A percentile compares a stretch with the other conserved stretches of the same genome.
Evolutionary conservation across 2,329 filamentous ascomycete species (phyloP).

Genomic region (Sporothrix brasiliensis): DNA sequence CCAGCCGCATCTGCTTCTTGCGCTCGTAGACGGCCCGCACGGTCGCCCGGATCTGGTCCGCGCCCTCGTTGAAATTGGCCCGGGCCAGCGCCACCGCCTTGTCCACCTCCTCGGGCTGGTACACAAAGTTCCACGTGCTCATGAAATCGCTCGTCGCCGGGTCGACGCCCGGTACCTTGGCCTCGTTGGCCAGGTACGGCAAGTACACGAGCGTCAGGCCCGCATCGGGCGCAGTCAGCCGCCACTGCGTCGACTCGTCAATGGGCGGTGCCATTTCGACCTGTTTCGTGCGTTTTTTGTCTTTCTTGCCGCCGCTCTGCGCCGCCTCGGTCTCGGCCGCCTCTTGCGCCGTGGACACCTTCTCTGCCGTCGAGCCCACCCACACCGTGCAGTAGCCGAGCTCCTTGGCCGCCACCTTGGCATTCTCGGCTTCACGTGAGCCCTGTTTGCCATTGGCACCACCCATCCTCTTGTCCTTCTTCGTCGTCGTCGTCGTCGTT

Average conservation of each 20-base stretch:
- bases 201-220: conserved; percentile 91
- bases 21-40: conserved; percentile 90
- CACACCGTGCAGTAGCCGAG: conserved; percentile 93
- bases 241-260: conserved; percentile 67
- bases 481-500: conserved; percentile 35
- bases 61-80: conserved; percentile 84
- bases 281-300: not conserved
- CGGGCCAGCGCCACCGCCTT: conserved; percentile 77
- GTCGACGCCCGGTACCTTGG: conserved; percentile 75
- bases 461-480: conserved; percentile 34
- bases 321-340: conserved; percentile 35
- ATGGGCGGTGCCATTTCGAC: conserved; percentile 44
- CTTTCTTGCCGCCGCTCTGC: conserved; percentile 32
- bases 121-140: conserved; percentile 97
- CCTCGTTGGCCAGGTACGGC: conserved; percentile 78
- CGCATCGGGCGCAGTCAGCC: conserved; percentile 73
- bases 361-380: conserved; percentile 83
- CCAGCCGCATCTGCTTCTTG: conserved; percentile 71
- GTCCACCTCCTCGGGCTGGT: conserved; percentile 88
- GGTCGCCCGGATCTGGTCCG: conserved; percentile 74
- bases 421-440: conserved; percentile 44
- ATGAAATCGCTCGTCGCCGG: conserved; percentile 83
- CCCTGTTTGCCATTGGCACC: conserved; percentile 43
- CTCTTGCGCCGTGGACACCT: conserved; percentile 51
- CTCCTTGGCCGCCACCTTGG: conserved; percentile 46